A percentile compares a stretch with the other conserved stretches of the same genome.
Conservation (phyloP, 2,329 filamentous ascomycete genomes). For the Decorospora gaudefroyi region DNA sequence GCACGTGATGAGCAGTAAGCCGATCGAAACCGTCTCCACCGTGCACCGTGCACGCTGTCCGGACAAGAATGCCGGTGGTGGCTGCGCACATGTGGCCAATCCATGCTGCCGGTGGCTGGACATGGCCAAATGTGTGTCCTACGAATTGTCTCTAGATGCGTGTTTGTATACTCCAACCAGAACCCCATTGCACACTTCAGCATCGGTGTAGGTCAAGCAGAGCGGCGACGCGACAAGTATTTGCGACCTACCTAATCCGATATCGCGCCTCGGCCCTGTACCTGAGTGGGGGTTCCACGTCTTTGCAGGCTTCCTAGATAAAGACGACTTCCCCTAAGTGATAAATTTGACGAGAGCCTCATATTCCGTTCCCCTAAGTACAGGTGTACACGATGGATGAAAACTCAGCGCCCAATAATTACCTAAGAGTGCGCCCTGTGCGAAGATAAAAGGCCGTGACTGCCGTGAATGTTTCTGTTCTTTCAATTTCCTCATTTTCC, state of each 20-base stretch:
- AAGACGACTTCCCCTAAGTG: conserved; percentile 39
- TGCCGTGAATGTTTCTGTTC: conserved; percentile 10
- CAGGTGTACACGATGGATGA: conserved; percentile 37
- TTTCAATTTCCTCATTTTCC: conserved; percentile 2
- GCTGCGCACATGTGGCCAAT: no score
- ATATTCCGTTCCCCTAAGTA: conserved; percentile 41
- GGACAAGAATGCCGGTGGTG: no score
- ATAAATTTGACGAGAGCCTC: conserved; percentile 29
- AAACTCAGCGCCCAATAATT: conserved; percentile 36
- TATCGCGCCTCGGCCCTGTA: conserved; percentile 22
- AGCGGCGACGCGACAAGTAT: no score
- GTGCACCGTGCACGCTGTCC: no score
- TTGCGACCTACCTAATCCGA: conserved; percentile 26
- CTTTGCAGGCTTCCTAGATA: conserved; percentile 20
- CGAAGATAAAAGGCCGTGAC: conserved; percentile 39
- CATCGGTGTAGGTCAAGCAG: no score
- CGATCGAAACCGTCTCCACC: no score
- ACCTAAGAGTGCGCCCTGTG: conserved; percentile 42
- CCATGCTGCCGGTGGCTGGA: no score
- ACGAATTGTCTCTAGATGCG: no score
- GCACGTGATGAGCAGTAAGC: no score
- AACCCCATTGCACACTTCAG: no score
- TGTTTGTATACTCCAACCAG: no score
- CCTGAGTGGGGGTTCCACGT: conserved; percentile 35
- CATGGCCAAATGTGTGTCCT: no score